Conservation (phyloP, 768 basidiomycete genomes). For the Cubamyces sp. region DNA sequence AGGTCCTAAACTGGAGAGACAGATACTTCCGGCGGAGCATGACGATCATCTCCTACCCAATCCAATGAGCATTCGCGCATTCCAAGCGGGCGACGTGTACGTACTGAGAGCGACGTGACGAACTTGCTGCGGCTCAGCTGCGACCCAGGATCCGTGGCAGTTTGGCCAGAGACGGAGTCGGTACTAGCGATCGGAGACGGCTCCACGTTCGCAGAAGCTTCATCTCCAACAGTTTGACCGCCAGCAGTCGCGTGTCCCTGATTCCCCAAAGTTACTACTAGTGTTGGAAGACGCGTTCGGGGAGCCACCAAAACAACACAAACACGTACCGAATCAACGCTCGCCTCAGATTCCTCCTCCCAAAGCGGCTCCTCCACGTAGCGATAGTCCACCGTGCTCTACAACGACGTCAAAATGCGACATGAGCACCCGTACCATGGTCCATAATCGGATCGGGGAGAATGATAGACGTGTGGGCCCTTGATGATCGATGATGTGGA, state of each 20-base stretch:
- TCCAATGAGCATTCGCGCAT: neutral
- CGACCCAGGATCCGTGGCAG: neutral
- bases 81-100: too few species aligned
- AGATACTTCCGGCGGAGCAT: neutral
- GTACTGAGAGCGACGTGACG: slow-evolving; percentile 1
- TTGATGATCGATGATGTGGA: too few species aligned
- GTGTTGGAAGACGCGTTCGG: neutral
- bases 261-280: neutral
- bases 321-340: neutral
- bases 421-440: neutral
- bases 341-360: slow-evolving; percentile 1
- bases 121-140: slow-evolving; percentile 14
- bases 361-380: slow-evolving; percentile 5
- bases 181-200: neutral
- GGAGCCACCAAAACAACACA: neutral
- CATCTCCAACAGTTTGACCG: neutral
- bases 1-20: neutral
- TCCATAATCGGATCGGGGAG: neutral
- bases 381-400: slow-evolving; percentile 16
- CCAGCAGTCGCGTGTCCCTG: neutral
- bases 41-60: neutral
- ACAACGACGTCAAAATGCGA: neutral
- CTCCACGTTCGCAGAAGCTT: neutral
- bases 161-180: neutral
- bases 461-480: too few species aligned